Conservation (phyloP, 108 stramenopile species). For the Cyclotella atomus region DNA sequence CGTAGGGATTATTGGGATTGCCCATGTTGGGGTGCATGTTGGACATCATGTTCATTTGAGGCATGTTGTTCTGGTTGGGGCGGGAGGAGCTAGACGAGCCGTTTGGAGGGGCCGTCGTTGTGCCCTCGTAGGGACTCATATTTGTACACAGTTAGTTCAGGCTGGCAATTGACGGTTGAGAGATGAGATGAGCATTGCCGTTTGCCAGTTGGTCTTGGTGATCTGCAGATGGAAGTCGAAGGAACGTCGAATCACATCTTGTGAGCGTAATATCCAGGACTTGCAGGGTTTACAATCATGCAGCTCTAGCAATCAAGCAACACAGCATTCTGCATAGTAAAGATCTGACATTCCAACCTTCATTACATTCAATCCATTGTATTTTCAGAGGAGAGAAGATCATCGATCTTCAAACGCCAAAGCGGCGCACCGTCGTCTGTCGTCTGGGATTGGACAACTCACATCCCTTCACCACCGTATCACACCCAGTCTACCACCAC, state of each 20-base stretch:
- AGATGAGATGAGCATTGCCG: background rate
- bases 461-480: too few relatives aligned
- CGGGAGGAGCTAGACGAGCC: slow-evolving; percentile 15
- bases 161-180: background rate
- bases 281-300: too few relatives aligned
- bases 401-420: background rate
- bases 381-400: background rate
- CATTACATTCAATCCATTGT: too few relatives aligned
- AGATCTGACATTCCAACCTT: too few relatives aligned
- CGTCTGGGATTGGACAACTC: background rate
- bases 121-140: slow-evolving; percentile 69
- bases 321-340: too few relatives aligned
- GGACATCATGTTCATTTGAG: slow-evolving; percentile 54
- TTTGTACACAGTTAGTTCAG: background rate
- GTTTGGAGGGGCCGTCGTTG: slow-evolving; percentile 54
- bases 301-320: too few relatives aligned
- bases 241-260: background rate
- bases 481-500: too few relatives aligned
- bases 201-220: background rate
- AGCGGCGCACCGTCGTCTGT: background rate
- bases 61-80: slow-evolving; percentile 40
- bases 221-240: background rate
- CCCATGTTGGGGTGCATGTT: background rate
- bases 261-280: too few relatives aligned
- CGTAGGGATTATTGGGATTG: too few relatives aligned